Evolutionary conservation across 2,329 filamentous ascomycete species (phyloP).

Genomic region (Aspergillus japonicus): DNA sequence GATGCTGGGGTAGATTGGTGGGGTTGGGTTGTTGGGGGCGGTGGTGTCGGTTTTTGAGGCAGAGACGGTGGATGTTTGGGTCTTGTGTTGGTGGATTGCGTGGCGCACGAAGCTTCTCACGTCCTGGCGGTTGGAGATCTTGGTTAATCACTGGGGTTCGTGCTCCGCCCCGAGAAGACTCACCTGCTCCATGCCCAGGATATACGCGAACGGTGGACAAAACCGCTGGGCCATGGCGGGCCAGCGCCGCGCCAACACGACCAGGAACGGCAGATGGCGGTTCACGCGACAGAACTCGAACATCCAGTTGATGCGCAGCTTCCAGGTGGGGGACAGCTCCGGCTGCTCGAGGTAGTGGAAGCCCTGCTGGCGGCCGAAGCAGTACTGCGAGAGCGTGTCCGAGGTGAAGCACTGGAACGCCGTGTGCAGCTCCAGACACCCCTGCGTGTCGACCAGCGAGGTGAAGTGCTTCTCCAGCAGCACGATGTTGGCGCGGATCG

Average conservation of each 20-base stretch:
- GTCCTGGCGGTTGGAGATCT: background rate
- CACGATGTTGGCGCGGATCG: background rate
- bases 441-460: background rate
- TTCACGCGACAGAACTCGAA: background rate
- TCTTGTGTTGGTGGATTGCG: background rate
- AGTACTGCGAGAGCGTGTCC: background rate
- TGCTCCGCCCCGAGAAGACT: background rate
- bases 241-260: background rate
- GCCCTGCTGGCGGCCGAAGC: background rate
- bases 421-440: conserved; percentile 2
- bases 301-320: background rate
- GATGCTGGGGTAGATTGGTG: background rate
- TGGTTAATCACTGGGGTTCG: no score
- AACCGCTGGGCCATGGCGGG: background rate
- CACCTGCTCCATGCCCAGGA: background rate
- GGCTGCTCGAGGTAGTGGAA: background rate
- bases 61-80: no score
- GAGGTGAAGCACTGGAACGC: conserved; percentile 5
- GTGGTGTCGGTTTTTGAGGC: background rate
- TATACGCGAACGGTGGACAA: background rate
- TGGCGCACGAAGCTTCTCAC: background rate
- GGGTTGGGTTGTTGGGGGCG: no score
- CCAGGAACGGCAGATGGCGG: background rate
- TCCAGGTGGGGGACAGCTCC: background rate
- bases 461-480: background rate